Conservation (phyloP, 176 grass and related monocot genomes). For the Carex littledalei region DNA sequence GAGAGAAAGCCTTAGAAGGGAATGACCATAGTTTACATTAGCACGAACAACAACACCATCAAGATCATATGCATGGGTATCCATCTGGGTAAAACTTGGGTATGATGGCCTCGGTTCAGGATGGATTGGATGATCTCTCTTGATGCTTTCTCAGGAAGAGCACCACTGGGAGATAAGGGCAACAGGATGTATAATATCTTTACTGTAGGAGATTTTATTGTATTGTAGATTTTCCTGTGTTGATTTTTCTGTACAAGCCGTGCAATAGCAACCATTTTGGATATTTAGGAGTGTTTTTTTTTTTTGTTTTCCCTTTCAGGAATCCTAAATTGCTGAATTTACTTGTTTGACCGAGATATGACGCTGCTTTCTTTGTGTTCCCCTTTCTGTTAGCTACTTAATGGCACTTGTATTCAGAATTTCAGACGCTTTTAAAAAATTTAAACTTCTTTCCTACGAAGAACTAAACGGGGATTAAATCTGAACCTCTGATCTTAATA, state of each 20-base stretch:
- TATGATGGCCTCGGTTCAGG: conserved; percentile 22
- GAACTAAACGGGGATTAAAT: neutral
- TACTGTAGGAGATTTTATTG: conserved; percentile 1
- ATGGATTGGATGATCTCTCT: conserved; percentile 10
- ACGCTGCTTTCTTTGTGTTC: neutral
- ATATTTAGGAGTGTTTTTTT: neutral
- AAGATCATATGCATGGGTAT: conserved; percentile 15
- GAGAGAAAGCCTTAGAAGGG: conserved; percentile 6
- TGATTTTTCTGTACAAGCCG: neutral
- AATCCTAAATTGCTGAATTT: neutral
- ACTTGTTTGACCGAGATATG: neutral
- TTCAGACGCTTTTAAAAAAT: neutral
- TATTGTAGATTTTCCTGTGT: neutral
- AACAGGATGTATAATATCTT: neutral
- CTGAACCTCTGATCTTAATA: neutral
- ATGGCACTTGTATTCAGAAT: neutral
- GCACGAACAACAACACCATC: conserved; percentile 1
- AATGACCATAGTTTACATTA: neutral
- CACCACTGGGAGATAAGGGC: neutral
- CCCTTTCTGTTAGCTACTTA: neutral
- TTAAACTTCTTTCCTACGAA: neutral
- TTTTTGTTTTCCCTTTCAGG: neutral
- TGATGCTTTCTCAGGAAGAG: neutral
- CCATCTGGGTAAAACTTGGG: conserved; percentile 14
- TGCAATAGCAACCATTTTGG: neutral